phyloP scores from a whole-genome alignment of 163 green algal species.

The Chlamydomonas reinhardtii region DNA sequence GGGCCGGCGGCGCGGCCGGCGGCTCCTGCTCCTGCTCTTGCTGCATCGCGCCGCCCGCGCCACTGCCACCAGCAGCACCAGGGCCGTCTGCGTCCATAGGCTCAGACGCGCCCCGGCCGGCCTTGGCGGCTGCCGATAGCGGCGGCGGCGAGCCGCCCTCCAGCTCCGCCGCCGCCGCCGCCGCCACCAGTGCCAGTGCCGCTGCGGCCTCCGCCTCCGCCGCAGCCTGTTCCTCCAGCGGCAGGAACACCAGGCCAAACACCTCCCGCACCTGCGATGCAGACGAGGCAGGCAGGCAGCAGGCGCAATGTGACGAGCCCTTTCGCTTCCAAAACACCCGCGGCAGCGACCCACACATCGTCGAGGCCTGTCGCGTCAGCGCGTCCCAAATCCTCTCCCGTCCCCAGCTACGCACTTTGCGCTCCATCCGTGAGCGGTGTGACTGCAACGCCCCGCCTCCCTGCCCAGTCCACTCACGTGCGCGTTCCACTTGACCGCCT shows the following conservation, averaged over 20 bases:
- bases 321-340: not conserved
- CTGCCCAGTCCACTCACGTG: slow-evolving; percentile 8
- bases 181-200: not conserved
- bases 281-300: not conserved
- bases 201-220: not conserved
- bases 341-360: too few species aligned
- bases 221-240: not conserved
- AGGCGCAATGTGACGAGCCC: not conserved
- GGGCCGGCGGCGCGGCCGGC: too few species aligned
- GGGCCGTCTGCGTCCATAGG: not conserved
- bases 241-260: not conserved
- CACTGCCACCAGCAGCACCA: too few species aligned
- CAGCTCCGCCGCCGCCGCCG: not conserved
- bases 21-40: too few species aligned
- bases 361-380: too few species aligned
- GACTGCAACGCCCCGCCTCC: too few species aligned
- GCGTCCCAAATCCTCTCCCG: too few species aligned
- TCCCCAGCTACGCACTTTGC: too few species aligned
- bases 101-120: not conserved
- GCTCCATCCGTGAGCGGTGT: too few species aligned
- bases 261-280: not conserved
- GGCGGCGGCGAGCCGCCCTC: too few species aligned
- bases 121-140: not conserved
- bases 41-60: too few species aligned
- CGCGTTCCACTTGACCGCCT: slow-evolving; percentile 27